phyloP scores from a whole-genome alignment of 495 filamentous ascomycete species.

The Acidiella bohemica region DNA sequence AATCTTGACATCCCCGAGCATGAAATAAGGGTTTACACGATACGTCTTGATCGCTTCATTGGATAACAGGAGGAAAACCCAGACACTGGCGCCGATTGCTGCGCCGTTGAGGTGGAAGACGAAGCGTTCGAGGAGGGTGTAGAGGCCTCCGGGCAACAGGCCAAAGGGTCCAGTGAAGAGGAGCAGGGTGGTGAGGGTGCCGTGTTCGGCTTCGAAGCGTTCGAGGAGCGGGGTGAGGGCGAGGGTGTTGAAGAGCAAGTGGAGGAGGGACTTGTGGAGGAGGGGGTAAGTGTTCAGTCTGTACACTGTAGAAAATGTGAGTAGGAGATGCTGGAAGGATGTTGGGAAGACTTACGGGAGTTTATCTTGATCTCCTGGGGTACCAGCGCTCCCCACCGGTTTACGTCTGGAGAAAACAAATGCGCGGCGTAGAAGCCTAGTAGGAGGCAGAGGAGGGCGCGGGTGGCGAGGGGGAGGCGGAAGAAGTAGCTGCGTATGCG shows the following conservation, averaged over 20 bases:
- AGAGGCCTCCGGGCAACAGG: constrained; percentile 26
- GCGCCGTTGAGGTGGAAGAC: constrained; percentile 38
- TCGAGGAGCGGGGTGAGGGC: constrained; percentile 75
- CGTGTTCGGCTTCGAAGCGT: constrained; percentile 85
- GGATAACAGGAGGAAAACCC: constrained; percentile 78
- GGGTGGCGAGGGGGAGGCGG: constrained; percentile 78
- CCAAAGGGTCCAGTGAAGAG: constrained; percentile 63
- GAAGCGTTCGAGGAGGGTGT: constrained; percentile 25
- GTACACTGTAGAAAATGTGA: constrained; percentile 50
- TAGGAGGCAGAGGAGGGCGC: constrained; percentile 56
- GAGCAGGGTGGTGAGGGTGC: constrained; percentile 68
- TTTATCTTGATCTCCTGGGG: constrained; percentile 58
- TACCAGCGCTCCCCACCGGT: constrained; percentile 67
- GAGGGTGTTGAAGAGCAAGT: constrained; percentile 63
- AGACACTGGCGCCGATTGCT: constrained; percentile 75
- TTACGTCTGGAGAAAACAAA: constrained; percentile 42
- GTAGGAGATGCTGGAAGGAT: neutral
- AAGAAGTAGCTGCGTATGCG: constrained; percentile 52
- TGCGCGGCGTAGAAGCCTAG: constrained; percentile 52
- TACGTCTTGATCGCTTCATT: constrained; percentile 74
- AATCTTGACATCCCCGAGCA: constrained; percentile 43
- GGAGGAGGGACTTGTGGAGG: constrained; percentile 68
- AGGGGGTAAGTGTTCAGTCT: constrained; percentile 86
- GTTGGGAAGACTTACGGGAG: constrained; percentile 48
- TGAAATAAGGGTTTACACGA: constrained; percentile 59